phyloP scores from a whole-genome alignment of 768 basidiomycete species.

The Lentinula edodes region DNA sequence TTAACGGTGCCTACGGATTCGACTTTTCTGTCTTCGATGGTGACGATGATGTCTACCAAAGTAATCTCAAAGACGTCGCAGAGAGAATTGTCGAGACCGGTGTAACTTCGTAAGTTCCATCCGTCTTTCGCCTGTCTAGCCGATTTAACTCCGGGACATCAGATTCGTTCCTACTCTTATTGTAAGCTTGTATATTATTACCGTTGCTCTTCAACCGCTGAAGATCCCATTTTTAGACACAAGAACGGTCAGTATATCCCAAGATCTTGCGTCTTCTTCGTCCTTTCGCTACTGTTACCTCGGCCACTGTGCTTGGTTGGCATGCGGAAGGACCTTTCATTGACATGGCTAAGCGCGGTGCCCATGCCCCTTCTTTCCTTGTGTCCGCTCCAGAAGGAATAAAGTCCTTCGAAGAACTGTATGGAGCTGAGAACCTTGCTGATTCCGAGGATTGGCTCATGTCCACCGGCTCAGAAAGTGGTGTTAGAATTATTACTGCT shows the following conservation, averaged over 20 bases:
- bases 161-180: conserved; percentile 67
- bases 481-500: conserved; percentile 76
- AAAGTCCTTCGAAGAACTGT: conserved; percentile 66
- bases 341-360: conserved; percentile 76
- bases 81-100: conserved; percentile 82
- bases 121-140: conserved; percentile 14
- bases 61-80: conserved; percentile 66
- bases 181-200: conserved; percentile 27
- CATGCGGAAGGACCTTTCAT: conserved; percentile 91
- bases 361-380: conserved; percentile 68
- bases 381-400: conserved; percentile 57
- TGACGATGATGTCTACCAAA: conserved; percentile 59
- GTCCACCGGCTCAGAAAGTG: conserved; percentile 39
- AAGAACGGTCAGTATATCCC: conserved; percentile 70
- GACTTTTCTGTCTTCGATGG: conserved; percentile 82
- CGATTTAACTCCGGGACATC: conserved; percentile 8
- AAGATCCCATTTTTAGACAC: conserved; percentile 45
- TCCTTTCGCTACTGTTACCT: conserved; percentile 56
- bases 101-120: conserved; percentile 67
- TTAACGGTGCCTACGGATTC: conserved; percentile 86
- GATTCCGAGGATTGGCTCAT: conserved; percentile 67
- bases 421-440: conserved; percentile 60
- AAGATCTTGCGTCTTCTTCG: conserved; percentile 62
- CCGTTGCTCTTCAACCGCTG: neutral
- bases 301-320: conserved; percentile 81